phyloP scores from a whole-genome alignment of 139 green algal species.

The Tetratostichococcus sp. region DNA sequence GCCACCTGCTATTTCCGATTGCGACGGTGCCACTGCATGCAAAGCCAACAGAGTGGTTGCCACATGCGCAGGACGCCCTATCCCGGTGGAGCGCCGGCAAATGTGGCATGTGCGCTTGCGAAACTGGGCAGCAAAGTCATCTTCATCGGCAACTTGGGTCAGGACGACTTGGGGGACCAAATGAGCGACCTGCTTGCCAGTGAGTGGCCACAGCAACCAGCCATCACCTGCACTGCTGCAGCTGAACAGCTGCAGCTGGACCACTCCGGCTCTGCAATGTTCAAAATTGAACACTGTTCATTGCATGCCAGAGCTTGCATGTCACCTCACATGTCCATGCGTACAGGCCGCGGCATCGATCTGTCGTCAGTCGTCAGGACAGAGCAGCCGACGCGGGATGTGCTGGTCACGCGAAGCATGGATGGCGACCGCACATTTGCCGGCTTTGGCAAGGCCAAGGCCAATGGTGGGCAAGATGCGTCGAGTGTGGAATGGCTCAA shows the following conservation, averaged over 20 bases:
- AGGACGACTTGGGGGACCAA: conserved; percentile 64
- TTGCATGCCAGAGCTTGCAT: background rate
- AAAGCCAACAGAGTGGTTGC: background rate
- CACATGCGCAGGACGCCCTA: conserved; percentile 63
- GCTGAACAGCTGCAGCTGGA: no score
- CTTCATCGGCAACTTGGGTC: conserved; percentile 70
- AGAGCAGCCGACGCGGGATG: conserved; percentile 66
- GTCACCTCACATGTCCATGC: background rate
- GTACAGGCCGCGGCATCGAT: conserved; percentile 62
- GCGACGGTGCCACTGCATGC: background rate
- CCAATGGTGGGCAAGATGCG: conserved; percentile 19
- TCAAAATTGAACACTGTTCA: no score
- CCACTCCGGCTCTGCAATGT: no score
- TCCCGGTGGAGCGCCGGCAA: conserved; percentile 75
- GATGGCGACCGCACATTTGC: conserved; percentile 76
- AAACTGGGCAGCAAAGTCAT: conserved; percentile 46
- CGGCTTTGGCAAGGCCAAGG: conserved; percentile 64
- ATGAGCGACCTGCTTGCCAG: conserved; percentile 63
- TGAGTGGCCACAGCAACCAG: conserved; percentile 12
- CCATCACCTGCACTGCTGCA: background rate
- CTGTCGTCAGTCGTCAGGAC: conserved; percentile 46
- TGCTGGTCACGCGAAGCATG: conserved; percentile 67
- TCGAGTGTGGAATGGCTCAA: no score
- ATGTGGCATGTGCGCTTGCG: conserved; percentile 66
- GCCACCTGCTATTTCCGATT: no score